Base-by-base conservation (phyloP, 2,329 filamentous ascomycete genomes). In the Tolypocladium paradoxum region DNA sequence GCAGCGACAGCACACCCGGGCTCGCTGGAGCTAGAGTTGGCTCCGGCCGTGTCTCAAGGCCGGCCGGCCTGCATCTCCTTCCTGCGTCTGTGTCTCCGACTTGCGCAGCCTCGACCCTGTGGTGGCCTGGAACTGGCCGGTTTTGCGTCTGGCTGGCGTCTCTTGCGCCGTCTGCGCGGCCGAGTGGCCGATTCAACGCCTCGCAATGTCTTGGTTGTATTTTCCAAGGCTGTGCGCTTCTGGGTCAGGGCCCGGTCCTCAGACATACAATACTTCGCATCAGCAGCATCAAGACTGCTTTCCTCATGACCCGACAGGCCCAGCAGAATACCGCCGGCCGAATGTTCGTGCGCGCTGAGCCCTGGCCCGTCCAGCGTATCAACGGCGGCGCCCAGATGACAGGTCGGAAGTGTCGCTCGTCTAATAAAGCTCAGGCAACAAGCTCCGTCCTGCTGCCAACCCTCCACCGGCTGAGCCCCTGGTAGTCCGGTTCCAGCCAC, bases 401-500 rank as follows among this genome's bases (percentile, higher is more conserved):
- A 49, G 36, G 47, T 49, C 51, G n/a, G 48, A 33, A 49, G 46
- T 33, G 35, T 29, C 16, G 46, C 51, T 48, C 46, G 49, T 45
- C 48, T 40, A 27, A 11, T 40, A 27, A 11, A 20, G 27, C 24
- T 20, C 43, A n/a, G 6, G 43, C 27, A 47, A 33, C 43, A 33
- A 20, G n/a, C 18, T 29, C 40, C 12, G 22, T 22, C 12, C 27
- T 46, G 27, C 18, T n/a, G n/a, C 45, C 34, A 33, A 48, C 45
- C 20, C 49, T 29, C 33, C 22, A 33, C 46, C 45, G 52, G 35
- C 52, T 54, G 52, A 54, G 43, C 52, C 52, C 48, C 52, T 54
- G 38, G 49, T 40, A 31, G 49, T 38, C 43, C 43, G 49, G 52
- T 49, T 43, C 52, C 52, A 54, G 48, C 52, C 47, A 49, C 36